Evolutionary conservation across 305 asterid genomes (phyloP), one percentile per base, ranked within the genome.

Genomic region (Fraxinus greggii): DNA sequence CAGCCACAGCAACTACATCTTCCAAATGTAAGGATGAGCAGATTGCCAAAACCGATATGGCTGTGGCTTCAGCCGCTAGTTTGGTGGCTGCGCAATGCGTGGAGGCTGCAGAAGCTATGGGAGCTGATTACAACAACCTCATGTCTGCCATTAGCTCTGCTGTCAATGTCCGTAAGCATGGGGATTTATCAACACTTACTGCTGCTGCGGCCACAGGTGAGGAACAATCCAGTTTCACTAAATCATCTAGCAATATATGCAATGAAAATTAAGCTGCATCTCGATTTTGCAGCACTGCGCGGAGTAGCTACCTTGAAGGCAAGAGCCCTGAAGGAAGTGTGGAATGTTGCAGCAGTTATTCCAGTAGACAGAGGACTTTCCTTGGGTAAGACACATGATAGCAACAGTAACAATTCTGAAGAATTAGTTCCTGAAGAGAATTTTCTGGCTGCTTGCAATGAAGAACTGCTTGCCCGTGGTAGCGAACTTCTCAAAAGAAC

Each of bases 161-260:
- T 76, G 98, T 97, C 72, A 94, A 83, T 83, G 97, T 94, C 19
- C 92, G 93, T 0, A 92, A 97, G 0, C 98, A 97, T 23, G 99
- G 98, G n/a, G 99, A 97, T 73, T 94, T 97, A 45, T 92, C 98
- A 2, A 94, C 99, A 63, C 98, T 97, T 15, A 97, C 98, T 2
- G 99, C 98, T 35, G 98, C 97, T 36, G 99, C 99, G 0, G 98
- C 99, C 83, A 93, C 98, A 79, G 98, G 99, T 94, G 31, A 80
- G 17, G 2, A 72, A 51, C 69, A 19, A 19, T 59, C 10, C 78
- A 75, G 42, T 21, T 38, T 28, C 15, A 23, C 5, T 13, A 29
- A 67, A 38, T 7, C 31, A 28, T 17, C 26, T 28, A 28, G 15
- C 9, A 33, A 7, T 32, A 48, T 5, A 7, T 3, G 54, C 15